These are phyloP conservation scores for Mucor irregularis DNA, from an alignment of 371 early-diverging fungal genomes.

Conservation along the genomic window DNA sequence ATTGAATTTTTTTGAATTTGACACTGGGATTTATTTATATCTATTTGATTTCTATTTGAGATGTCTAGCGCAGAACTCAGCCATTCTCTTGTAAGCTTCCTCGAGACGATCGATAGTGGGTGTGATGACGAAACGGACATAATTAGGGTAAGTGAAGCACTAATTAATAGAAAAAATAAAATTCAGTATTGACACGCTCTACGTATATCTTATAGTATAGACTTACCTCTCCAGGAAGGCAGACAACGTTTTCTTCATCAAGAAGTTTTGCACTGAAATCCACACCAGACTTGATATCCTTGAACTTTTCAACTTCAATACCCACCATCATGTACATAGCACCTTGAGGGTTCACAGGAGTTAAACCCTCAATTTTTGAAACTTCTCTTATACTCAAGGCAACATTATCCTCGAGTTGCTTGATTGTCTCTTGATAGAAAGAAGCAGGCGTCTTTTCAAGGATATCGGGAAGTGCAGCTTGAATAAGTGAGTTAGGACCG, in stretches of 20 bases:
- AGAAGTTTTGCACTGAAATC: conserved; percentile 82
- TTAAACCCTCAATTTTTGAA: conserved; percentile 71
- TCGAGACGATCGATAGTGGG: conserved; percentile 73
- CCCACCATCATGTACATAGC: conserved; percentile 95
- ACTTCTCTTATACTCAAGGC: conserved; percentile 61
- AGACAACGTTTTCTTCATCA: conserved; percentile 83
- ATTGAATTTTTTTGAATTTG: background rate
- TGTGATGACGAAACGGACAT: conserved; percentile 80
- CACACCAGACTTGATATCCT: conserved; percentile 73
- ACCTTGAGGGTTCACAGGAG: conserved; percentile 83
- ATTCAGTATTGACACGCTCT: too few species aligned
- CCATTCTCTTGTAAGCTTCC: conserved; percentile 78
- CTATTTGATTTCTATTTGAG: conserved; percentile 35
- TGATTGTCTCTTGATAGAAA: conserved; percentile 72
- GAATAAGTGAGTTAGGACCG: conserved; percentile 82
- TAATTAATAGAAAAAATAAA: conserved; percentile 18
- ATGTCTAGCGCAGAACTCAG: conserved; percentile 80
- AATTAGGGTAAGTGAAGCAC: conserved; percentile 83
- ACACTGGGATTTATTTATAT: background rate
- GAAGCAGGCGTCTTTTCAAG: conserved; percentile 66
- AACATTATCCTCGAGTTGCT: conserved; percentile 75
- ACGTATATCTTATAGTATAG: background rate
- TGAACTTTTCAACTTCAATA: conserved; percentile 71
- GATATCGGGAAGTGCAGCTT: conserved; percentile 80
- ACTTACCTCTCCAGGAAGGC: conserved; percentile 81